These are phyloP conservation scores for Diversispora eburnea DNA, from an alignment of 192 early-diverging fungal species.

Conservation along the genomic window DNA sequence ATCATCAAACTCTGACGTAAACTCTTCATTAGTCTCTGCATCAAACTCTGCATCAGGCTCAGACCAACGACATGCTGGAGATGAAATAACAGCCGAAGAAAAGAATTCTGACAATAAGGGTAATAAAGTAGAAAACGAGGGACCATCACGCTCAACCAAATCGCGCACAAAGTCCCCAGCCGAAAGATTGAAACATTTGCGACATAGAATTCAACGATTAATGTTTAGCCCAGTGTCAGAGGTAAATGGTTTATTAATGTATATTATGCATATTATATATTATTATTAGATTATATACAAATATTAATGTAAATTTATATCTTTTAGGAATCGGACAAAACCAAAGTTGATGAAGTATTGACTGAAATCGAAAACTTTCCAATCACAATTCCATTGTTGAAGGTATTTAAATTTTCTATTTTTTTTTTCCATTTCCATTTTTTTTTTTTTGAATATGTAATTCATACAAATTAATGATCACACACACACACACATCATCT, in stretches of 20 bases:
- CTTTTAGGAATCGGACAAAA: conserved; percentile 29
- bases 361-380: conserved; percentile 38
- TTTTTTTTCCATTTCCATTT: too few relatives aligned
- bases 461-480: not conserved
- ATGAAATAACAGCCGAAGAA: too few relatives aligned
- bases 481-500: too few relatives aligned
- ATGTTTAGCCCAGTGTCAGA: conserved; percentile 30
- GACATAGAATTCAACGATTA: conserved; percentile 42
- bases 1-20: too few relatives aligned
- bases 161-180: conserved; percentile 16
- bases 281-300: not conserved
- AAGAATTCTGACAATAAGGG: too few relatives aligned
- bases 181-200: conserved; percentile 34
- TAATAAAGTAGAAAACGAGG: too few relatives aligned
- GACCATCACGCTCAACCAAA: not conserved
- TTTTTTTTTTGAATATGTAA: conserved; percentile 1
- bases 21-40: too few relatives aligned
- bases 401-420: conserved; percentile 22
- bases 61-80: too few relatives aligned
- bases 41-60: too few relatives aligned
- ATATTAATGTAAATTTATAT: not conserved
- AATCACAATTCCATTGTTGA: conserved; percentile 39
- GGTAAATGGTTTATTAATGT: conserved; percentile 29
- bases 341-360: conserved; percentile 34
- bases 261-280: not conserved